Percentiles rank a stretch among this genome's conserved stretches.
Conservation (phyloP, 441 rosid species). For the Sinapis alba region DNA sequence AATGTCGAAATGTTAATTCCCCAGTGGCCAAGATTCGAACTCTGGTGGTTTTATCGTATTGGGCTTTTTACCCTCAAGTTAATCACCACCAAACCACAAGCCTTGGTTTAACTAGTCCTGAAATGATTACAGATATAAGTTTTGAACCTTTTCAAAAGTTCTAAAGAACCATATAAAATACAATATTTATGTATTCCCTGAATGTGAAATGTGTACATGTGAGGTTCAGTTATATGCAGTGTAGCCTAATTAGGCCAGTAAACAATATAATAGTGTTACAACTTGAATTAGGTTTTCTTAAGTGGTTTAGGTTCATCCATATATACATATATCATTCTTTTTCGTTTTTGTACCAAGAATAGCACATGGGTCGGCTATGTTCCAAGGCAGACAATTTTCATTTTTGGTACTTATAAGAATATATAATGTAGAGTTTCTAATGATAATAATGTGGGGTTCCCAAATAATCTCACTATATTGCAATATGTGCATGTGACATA, state of each 20-base stretch:
- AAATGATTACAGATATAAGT: background rate
- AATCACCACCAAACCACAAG: no score
- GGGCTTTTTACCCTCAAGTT: no score
- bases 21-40: no score
- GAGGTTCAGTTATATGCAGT: slow-evolving; percentile 11
- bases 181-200: background rate
- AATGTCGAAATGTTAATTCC: no score
- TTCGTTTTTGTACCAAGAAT: slow-evolving; percentile 8
- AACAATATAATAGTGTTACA: slow-evolving; percentile 27
- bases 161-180: background rate
- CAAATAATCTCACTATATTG: background rate
- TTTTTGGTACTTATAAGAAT: background rate
- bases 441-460: background rate
- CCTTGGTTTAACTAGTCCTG: background rate
- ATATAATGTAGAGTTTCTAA: background rate
- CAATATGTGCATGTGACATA: slow-evolving; percentile 23
- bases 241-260: slow-evolving; percentile 28
- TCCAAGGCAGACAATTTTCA: slow-evolving; percentile 6
- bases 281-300: slow-evolving; percentile 35
- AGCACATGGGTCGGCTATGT: slow-evolving; percentile 28
- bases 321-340: background rate
- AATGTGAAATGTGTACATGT: slow-evolving; percentile 14
- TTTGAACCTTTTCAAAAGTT: background rate
- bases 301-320: slow-evolving; percentile 38
- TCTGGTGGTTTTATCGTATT: no score